These are phyloP conservation scores for Psilocybe mexicana DNA, from an alignment of 1,284 basidiomycete genomes.

Conservation along the genomic window DNA sequence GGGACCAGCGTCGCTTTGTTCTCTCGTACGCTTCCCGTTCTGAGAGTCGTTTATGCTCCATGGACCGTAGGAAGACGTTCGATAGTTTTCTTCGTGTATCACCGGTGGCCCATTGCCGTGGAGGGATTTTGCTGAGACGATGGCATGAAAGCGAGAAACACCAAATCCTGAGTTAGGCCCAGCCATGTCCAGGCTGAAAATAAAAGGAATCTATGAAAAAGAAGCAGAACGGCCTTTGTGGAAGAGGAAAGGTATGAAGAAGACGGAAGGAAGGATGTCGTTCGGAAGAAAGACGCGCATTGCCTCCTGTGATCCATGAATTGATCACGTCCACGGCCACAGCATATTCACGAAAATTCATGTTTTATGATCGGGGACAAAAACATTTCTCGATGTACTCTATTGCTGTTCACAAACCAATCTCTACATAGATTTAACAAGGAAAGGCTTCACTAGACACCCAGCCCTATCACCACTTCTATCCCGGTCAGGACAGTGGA, in stretches of 20 bases:
- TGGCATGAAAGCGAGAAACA: constrained; percentile 33
- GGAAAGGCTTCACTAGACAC: background rate
- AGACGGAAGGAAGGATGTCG: background rate
- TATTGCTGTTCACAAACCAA: background rate
- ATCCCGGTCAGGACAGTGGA: background rate
- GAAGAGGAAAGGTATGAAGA: background rate
- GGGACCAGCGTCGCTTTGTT: constrained; percentile 19
- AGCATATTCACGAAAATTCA: background rate
- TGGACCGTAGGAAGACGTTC: constrained; percentile 14
- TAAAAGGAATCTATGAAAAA: background rate
- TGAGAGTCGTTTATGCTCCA: constrained; percentile 17
- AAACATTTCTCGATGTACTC: background rate
- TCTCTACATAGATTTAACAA: background rate
- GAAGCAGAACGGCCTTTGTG: background rate
- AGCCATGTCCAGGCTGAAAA: constrained; percentile 7
- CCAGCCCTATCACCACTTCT: background rate
- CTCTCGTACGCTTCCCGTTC: constrained; percentile 20
- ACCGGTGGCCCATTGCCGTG: constrained; percentile 23
- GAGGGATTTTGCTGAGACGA: constrained; percentile 29
- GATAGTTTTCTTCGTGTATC: constrained; percentile 16
- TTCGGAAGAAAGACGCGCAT: constrained; percentile 3
- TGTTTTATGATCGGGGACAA: background rate
- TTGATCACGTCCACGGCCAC: background rate
- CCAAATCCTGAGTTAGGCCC: constrained; percentile 13
- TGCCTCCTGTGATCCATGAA: background rate